Percentiles rank a stretch among this genome's conserved stretches.
Evolutionary conservation across 208 protist species (phyloP).

Genomic region (Willaertia magna): DNA sequence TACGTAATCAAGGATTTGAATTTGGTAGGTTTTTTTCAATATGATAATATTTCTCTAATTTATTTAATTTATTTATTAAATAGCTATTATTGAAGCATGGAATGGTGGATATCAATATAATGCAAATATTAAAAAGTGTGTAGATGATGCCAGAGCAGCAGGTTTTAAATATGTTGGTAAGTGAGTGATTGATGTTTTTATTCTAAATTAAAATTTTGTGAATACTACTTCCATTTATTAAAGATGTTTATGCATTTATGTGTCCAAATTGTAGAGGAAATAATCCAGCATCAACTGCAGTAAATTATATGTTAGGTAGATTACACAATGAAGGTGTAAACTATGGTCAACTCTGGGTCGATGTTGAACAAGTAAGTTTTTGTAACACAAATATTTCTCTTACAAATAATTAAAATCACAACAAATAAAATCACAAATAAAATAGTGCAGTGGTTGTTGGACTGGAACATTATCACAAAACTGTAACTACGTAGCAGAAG

Average conservation of each 20-base stretch:
- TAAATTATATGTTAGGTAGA: background rate
- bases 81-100: background rate
- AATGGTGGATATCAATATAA: slow-evolving; percentile 1
- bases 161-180: background rate
- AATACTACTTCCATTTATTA: too few relatives aligned
- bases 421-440: too few relatives aligned
- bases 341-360: background rate
- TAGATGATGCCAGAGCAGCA: background rate
- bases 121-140: background rate
- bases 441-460: background rate
- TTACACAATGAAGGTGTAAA: background rate
- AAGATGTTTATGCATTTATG: background rate
- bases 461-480: background rate
- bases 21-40: background rate
- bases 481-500: background rate
- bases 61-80: background rate
- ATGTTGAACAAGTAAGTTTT: background rate
- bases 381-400: too few relatives aligned
- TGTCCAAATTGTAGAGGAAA: background rate
- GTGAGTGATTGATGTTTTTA: too few relatives aligned
- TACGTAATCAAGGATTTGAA: background rate
- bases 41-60: too few relatives aligned
- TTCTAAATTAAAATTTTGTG: too few relatives aligned
- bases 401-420: too few relatives aligned
- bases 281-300: background rate